Evolutionary conservation across 257 asterid species (phyloP).

Genomic region (Penstemon newberryi): DNA sequence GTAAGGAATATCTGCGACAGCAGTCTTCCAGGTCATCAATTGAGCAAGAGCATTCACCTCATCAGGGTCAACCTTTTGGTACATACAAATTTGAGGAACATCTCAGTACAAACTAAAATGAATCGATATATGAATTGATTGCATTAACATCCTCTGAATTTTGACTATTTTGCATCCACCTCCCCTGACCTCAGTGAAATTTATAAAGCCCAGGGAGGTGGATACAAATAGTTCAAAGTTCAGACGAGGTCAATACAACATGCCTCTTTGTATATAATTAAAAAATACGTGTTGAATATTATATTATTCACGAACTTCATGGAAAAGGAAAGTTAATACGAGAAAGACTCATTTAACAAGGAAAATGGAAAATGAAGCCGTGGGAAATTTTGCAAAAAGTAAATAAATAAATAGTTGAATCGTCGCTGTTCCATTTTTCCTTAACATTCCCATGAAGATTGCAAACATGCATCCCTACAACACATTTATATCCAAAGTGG

Average conservation of each 20-base stretch:
- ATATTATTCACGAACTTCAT: background rate
- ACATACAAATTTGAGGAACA: constrained; percentile 13
- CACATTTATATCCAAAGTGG: background rate
- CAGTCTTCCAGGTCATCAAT: constrained; percentile 89
- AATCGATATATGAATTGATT: no score
- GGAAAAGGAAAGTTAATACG: background rate
- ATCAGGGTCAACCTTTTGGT: constrained; percentile 65
- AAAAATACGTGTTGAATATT: background rate
- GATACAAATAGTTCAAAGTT: no score
- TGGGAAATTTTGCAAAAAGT: no score
- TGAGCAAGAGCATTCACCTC: constrained; percentile 90
- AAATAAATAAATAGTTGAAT: no score
- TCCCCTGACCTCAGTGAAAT: no score
- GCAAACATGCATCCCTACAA: background rate
- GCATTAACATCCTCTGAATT: no score
- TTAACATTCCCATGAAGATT: background rate
- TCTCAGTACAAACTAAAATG: constrained; percentile 18
- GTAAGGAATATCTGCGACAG: constrained; percentile 71
- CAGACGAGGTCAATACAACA: background rate
- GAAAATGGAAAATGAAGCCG: no score
- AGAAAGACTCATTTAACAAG: background rate
- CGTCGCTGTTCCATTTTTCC: no score
- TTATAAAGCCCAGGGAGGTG: no score
- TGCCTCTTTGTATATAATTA: background rate
- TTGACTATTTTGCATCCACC: no score